Evolutionary conservation across 192 early-diverging fungal genomes (phyloP).

Genomic region (Coemansia sp.): DNA sequence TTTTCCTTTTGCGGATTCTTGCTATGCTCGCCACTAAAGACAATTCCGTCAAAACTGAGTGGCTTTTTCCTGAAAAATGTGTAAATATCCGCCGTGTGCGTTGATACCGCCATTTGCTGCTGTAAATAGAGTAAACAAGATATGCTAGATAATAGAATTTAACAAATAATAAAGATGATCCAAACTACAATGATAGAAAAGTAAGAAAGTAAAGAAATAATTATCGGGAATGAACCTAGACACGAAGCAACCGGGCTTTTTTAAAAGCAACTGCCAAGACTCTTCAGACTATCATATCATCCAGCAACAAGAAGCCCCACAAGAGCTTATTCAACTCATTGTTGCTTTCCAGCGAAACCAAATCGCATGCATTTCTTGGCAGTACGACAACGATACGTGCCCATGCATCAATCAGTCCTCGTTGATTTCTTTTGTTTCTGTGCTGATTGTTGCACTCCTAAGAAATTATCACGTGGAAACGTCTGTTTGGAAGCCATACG

Average conservation of each 20-base stretch:
- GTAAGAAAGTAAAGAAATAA: neutral
- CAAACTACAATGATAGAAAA: neutral
- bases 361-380: neutral
- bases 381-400: no score
- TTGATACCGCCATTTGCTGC: no score
- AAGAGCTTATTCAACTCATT: no score
- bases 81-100: neutral
- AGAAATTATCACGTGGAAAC: neutral
- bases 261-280: neutral
- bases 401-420: neutral
- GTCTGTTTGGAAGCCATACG: neutral
- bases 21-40: neutral
- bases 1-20: constrained; percentile 6
- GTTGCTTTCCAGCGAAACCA: neutral
- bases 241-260: neutral
- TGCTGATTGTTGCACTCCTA: neutral
- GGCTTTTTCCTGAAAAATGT: constrained; percentile 1
- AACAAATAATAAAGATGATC: no score
- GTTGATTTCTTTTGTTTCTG: neutral
- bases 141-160: no score
- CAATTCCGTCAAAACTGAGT: neutral
- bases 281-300: no score
- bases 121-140: no score
- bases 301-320: no score
- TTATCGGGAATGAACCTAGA: neutral